Evolutionary conservation across 805 yeast genomes (phyloP).

Genomic region (Grigorovia yakushimaensis): DNA sequence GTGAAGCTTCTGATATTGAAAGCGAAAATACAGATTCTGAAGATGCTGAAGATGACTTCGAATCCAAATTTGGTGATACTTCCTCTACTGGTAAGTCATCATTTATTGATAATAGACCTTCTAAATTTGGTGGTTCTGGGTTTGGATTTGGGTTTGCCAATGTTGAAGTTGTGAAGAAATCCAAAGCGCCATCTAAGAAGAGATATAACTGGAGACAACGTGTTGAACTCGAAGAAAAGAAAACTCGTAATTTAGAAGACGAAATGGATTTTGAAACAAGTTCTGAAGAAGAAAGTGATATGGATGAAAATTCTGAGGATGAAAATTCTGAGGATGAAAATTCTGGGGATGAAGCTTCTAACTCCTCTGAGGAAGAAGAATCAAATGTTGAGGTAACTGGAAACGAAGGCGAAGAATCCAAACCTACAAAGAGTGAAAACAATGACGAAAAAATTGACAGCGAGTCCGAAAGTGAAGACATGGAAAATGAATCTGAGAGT

Average conservation of each 20-base stretch:
- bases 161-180: constrained; percentile 38
- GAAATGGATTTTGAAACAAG: constrained; percentile 48
- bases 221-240: constrained; percentile 38
- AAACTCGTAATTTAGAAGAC: constrained; percentile 41
- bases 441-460: no score
- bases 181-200: constrained; percentile 31
- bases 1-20: not conserved
- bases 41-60: constrained; percentile 22
- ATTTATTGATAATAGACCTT: constrained; percentile 66
- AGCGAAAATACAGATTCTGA: constrained; percentile 9
- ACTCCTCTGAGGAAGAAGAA: not conserved
- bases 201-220: constrained; percentile 68
- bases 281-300: constrained; percentile 26
- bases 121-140: constrained; percentile 49
- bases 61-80: constrained; percentile 19
- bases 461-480: constrained; percentile 18
- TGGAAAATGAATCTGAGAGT: not conserved
- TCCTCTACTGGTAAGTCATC: constrained; percentile 24
- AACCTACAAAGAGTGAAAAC: no score
- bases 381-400: constrained; percentile 6
- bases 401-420: constrained; percentile 17
- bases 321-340: no score
- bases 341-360: constrained; percentile 6
- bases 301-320: constrained; percentile 19
- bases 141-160: constrained; percentile 61